These are phyloP conservation scores for Yamadazyma kitorensis DNA, from an alignment of 805 yeast species.

Conservation along the genomic window DNA sequence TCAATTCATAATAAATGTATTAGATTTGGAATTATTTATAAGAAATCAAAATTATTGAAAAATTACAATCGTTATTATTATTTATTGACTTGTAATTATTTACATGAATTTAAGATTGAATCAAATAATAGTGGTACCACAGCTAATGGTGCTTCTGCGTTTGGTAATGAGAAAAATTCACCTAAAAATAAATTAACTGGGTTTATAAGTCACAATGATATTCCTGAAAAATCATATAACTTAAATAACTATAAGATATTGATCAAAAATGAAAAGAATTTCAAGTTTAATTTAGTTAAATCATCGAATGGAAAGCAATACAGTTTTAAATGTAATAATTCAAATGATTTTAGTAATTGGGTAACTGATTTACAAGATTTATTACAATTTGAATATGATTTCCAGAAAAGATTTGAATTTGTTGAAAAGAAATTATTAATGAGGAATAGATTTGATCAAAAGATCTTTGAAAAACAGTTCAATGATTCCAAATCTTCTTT, in stretches of 20 bases:
- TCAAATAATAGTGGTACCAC: background rate
- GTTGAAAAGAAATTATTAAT: conserved; percentile 41
- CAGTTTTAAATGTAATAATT: conserved; percentile 45
- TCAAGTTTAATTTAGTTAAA: conserved; percentile 33
- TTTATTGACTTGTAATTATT: conserved; percentile 40
- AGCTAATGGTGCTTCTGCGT: conserved; percentile 4
- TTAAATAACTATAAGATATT: conserved; percentile 34
- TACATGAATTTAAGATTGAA: conserved; percentile 42
- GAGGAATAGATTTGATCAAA: conserved; percentile 5
- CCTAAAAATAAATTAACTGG: conserved; percentile 38
- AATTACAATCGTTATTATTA: conserved; percentile 36
- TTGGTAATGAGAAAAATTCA: background rate
- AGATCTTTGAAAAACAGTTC: background rate
- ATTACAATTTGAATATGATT: conserved; percentile 42
- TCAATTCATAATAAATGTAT: conserved; percentile 40
- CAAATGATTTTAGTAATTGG: conserved; percentile 51
- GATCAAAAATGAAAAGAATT: conserved; percentile 29
- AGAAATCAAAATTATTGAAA: conserved; percentile 40
- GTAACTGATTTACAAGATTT: conserved; percentile 52
- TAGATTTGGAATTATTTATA: conserved; percentile 39
- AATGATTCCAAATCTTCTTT: conserved; percentile 4
- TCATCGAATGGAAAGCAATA: conserved; percentile 25
- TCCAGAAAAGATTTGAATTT: conserved; percentile 48
- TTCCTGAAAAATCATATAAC: conserved; percentile 40
- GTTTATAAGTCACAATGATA: conserved; percentile 37